Evolutionary conservation across 306 rosid species (phyloP).

Genomic region (Castanea crenata): DNA sequence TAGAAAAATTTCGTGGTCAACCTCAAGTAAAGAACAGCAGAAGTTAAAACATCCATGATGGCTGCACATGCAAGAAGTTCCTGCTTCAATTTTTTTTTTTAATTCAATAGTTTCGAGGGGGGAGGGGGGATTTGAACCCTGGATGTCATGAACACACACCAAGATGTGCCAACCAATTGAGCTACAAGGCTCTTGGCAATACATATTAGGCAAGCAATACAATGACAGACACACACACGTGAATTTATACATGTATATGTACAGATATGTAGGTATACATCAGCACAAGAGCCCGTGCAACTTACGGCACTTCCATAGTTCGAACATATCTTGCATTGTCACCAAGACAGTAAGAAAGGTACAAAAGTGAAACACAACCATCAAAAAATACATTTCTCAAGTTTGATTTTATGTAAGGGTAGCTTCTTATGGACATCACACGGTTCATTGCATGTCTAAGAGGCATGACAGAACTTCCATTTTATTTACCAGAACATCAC

Average conservation of each 20-base stretch:
- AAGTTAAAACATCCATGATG: neutral
- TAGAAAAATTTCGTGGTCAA: constrained; percentile 14
- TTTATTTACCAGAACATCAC: neutral
- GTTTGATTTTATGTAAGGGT: neutral
- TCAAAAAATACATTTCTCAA: neutral
- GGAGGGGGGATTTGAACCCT: too few relatives aligned
- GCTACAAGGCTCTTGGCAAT: too few relatives aligned
- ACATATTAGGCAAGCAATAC: neutral
- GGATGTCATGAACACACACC: too few relatives aligned
- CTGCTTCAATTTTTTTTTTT: neutral
- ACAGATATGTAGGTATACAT: neutral
- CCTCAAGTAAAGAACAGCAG: constrained; percentile 5
- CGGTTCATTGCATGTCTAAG: neutral
- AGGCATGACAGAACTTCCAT: neutral
- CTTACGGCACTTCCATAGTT: neutral
- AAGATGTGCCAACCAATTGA: too few relatives aligned
- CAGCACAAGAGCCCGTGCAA: neutral
- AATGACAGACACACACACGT: neutral
- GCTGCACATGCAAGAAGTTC: neutral
- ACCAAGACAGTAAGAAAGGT: neutral
- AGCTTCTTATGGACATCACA: neutral
- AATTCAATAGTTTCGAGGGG: too few relatives aligned
- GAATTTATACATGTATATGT: neutral
- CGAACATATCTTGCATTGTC: neutral
- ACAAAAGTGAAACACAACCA: neutral